Evolutionary conservation across 257 asterid genomes (phyloP).

Genomic region (Fraxinus quadrangulata): DNA sequence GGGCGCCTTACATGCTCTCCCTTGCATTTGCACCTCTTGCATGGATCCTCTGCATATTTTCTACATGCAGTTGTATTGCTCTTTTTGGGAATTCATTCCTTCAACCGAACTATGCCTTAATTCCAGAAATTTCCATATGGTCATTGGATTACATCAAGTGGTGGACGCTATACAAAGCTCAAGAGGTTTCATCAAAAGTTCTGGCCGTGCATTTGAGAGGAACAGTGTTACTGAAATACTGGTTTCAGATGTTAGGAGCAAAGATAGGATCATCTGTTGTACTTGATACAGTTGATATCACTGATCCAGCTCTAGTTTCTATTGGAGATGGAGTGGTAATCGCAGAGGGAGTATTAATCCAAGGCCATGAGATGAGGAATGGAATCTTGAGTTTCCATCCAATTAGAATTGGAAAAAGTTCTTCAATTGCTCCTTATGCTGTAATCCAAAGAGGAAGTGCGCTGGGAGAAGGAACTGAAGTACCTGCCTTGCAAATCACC

Average conservation of each 20-base stretch:
- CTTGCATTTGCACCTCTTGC: constrained; percentile 56
- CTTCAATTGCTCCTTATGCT: constrained; percentile 62
- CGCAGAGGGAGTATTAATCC: constrained; percentile 74
- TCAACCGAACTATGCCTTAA: constrained; percentile 65
- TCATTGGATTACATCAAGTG: constrained; percentile 65
- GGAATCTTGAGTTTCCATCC: constrained; percentile 61
- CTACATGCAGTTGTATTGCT: constrained; percentile 59
- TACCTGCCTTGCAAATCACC: constrained; percentile 54
- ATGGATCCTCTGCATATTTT: constrained; percentile 68
- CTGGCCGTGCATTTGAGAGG: constrained; percentile 74
- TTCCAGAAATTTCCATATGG: constrained; percentile 58
- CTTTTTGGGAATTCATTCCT: constrained; percentile 69
- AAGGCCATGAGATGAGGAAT: constrained; percentile 66
- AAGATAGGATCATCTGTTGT: constrained; percentile 66
- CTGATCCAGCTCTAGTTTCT: constrained; percentile 70
- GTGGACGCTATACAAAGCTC: constrained; percentile 83
- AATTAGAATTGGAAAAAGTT: constrained; percentile 56
- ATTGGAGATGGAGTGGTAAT: constrained; percentile 61
- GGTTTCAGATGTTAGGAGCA: constrained; percentile 74
- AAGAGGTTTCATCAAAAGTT: constrained; percentile 64
- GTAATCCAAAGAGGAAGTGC: constrained; percentile 65
- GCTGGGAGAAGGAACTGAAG: constrained; percentile 54
- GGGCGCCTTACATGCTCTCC: constrained; percentile 42
- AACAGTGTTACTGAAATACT: constrained; percentile 62
- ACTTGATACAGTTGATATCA: constrained; percentile 63